These are phyloP conservation scores for Colletotrichum aenigma DNA, from an alignment of 2,329 filamentous ascomycete species.

Conservation along the genomic window DNA sequence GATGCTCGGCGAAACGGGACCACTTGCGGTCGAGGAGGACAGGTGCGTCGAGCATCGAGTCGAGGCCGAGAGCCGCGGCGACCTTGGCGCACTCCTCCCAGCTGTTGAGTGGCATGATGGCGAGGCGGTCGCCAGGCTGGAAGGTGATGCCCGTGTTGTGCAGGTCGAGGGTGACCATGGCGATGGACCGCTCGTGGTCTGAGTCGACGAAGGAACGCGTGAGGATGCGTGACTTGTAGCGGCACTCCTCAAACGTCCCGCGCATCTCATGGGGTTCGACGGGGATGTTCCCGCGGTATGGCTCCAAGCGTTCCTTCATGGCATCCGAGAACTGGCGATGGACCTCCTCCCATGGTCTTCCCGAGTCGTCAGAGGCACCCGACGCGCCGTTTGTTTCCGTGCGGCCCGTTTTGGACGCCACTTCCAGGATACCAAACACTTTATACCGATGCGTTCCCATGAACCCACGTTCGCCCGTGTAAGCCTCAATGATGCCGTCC, in stretches of 20 bases:
- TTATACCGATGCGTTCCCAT: slow-evolving; percentile 63
- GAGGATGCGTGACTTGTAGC: slow-evolving; percentile 51
- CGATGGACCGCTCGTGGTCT: slow-evolving; percentile 49
- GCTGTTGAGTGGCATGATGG: slow-evolving; percentile 58
- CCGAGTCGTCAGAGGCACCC: slow-evolving; percentile 43
- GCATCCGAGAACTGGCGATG: slow-evolving; percentile 55
- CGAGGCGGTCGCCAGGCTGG: slow-evolving; percentile 55
- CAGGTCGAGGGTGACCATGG: slow-evolving; percentile 55
- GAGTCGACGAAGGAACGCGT: slow-evolving; percentile 49
- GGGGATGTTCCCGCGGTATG: slow-evolving; percentile 48
- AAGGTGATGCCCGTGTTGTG: slow-evolving; percentile 58
- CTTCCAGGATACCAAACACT: slow-evolving; percentile 59
- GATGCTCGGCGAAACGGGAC: slow-evolving; percentile 51
- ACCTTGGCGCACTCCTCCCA: slow-evolving; percentile 62
- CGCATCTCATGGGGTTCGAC: slow-evolving; percentile 59
- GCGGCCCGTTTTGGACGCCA: slow-evolving; percentile 56
- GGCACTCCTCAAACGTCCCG: slow-evolving; percentile 58
- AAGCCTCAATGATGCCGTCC: slow-evolving; percentile 59
- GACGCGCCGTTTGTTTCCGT: slow-evolving; percentile 57
- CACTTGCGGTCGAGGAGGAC: slow-evolving; percentile 44
- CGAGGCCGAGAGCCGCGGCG: slow-evolving; percentile 53
- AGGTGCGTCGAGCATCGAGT: slow-evolving; percentile 46
- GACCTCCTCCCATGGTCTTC: slow-evolving; percentile 54
- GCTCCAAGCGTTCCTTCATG: slow-evolving; percentile 58
- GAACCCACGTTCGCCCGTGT: slow-evolving; percentile 59